Evolutionary conservation across 129 eudicot species (phyloP).

Genomic region (Helianthus annuus): DNA sequence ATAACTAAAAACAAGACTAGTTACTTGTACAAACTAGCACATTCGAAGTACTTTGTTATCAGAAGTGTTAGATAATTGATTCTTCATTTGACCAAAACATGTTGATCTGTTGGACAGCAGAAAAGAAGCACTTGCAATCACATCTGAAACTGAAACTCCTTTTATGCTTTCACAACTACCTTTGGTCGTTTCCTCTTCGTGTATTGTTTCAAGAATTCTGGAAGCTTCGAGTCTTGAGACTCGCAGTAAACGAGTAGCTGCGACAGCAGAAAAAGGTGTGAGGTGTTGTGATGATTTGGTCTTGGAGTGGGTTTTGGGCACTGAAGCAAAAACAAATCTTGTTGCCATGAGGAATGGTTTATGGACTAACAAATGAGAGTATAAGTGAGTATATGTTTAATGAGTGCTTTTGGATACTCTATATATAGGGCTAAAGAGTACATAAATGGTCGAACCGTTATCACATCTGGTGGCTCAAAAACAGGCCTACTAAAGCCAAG

Average conservation of each 20-base stretch:
- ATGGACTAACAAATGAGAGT: not conserved
- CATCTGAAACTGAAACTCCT: constrained; percentile 27
- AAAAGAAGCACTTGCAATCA: constrained; percentile 21
- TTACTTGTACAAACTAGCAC: not conserved
- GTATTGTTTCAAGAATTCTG: constrained; percentile 24
- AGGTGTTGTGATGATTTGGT: constrained; percentile 26
- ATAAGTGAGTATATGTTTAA: constrained; percentile 7
- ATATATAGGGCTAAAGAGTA: constrained; percentile 16
- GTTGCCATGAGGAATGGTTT: constrained; percentile 24
- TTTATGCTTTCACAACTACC: not conserved
- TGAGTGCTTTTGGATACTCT: not conserved
- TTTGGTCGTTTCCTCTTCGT: constrained; percentile 16
- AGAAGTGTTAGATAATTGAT: constrained; percentile 8
- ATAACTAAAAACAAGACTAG: too few species aligned
- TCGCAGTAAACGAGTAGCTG: constrained; percentile 13
- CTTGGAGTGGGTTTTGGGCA: constrained; percentile 24
- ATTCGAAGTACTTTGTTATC: constrained; percentile 3
- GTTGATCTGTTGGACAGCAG: constrained; percentile 18
- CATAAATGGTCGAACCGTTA: not conserved
- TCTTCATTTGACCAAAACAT: constrained; percentile 22
- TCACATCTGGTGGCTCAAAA: constrained; percentile 3
- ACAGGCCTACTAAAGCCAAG: constrained; percentile 21
- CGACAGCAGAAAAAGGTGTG: constrained; percentile 37
- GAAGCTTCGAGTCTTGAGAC: constrained; percentile 20
- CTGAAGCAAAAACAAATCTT: constrained; percentile 30